These are phyloP conservation scores for Papiliotrema fonsecae DNA, from an alignment of 1,284 basidiomycete genomes.

Conservation along the genomic window DNA sequence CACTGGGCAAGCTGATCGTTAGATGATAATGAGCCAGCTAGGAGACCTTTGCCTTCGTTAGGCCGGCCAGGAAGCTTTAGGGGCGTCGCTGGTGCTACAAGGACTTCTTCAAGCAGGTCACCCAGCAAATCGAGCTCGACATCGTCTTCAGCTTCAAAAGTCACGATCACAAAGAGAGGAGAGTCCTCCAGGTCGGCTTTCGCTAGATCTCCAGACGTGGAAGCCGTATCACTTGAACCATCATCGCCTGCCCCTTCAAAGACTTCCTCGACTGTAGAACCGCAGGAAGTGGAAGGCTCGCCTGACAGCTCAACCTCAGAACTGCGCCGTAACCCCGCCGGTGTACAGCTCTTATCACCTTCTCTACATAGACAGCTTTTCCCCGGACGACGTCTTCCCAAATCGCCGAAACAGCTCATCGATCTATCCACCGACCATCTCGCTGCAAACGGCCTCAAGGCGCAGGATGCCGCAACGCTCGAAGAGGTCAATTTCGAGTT, in stretches of 20 bases:
- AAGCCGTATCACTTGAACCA: background rate
- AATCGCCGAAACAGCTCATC: conserved; percentile 60
- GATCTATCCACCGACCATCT: conserved; percentile 78
- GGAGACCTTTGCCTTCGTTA: too few relatives aligned
- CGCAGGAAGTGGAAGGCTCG: conserved; percentile 2
- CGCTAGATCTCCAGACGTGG: background rate
- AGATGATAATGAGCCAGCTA: too few relatives aligned
- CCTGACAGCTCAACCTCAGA: conserved; percentile 3
- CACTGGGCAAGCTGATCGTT: too few relatives aligned
- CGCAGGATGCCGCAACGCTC: conserved; percentile 71
- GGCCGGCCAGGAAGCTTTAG: too few relatives aligned
- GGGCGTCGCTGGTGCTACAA: too few relatives aligned
- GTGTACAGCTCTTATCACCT: conserved; percentile 85
- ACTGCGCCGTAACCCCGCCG: conserved; percentile 67
- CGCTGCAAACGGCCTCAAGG: conserved; percentile 69
- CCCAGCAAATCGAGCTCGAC: too few relatives aligned
- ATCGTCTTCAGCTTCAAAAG: background rate
- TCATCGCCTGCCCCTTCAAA: background rate
- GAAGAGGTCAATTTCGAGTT: conserved; percentile 74
- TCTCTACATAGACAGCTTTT: conserved; percentile 80
- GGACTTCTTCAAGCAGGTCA: too few relatives aligned
- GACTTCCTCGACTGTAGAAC: too few relatives aligned
- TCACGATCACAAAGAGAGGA: background rate
- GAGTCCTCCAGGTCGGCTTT: background rate
- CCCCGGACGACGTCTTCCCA: conserved; percentile 61